These are phyloP conservation scores for Paraphaeosphaeria sporulosa DNA, from an alignment of 2,329 filamentous ascomycete species.

Conservation along the genomic window DNA sequence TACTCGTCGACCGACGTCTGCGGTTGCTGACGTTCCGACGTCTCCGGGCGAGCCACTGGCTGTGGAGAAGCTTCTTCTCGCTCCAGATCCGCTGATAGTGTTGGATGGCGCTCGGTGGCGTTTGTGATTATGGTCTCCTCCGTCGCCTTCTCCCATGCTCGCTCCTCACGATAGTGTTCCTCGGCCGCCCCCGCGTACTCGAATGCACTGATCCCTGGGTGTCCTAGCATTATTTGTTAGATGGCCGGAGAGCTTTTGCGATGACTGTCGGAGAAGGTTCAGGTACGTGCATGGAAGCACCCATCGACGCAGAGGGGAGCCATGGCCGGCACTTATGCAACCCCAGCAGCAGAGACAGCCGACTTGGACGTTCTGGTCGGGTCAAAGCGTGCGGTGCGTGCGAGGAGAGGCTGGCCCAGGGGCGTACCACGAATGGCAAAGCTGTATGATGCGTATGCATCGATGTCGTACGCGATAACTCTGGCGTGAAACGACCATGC, in stretches of 20 bases:
- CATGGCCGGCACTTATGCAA: slow-evolving; percentile 8
- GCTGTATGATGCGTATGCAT: slow-evolving; percentile 17
- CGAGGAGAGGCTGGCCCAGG: slow-evolving; percentile 9
- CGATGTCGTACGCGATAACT: slow-evolving; percentile 14
- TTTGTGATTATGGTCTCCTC: slow-evolving; percentile 1
- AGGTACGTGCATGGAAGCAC: background rate
- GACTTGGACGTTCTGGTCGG: slow-evolving; percentile 7
- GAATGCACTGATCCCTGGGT: slow-evolving; percentile 43
- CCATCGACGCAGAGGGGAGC: background rate
- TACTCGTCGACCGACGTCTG: slow-evolving; percentile 11
- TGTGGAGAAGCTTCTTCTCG: background rate
- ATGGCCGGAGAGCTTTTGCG: background rate
- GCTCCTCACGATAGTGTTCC: slow-evolving; percentile 11
- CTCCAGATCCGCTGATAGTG: background rate
- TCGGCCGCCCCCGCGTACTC: slow-evolving; percentile 36
- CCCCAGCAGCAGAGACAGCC: slow-evolving; percentile 6
- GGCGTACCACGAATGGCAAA: slow-evolving; percentile 10
- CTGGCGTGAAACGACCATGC: slow-evolving; percentile 13
- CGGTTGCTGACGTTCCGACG: slow-evolving; percentile 19
- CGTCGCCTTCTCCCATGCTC: slow-evolving; percentile 26
- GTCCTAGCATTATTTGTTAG: slow-evolving; percentile 35
- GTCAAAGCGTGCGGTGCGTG: slow-evolving; percentile 13
- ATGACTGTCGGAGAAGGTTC: background rate
- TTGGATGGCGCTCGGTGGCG: background rate
- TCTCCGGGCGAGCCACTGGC: slow-evolving; percentile 19